Evolutionary conservation across 441 rosid species (phyloP).

Genomic region (Brassica balearica): DNA sequence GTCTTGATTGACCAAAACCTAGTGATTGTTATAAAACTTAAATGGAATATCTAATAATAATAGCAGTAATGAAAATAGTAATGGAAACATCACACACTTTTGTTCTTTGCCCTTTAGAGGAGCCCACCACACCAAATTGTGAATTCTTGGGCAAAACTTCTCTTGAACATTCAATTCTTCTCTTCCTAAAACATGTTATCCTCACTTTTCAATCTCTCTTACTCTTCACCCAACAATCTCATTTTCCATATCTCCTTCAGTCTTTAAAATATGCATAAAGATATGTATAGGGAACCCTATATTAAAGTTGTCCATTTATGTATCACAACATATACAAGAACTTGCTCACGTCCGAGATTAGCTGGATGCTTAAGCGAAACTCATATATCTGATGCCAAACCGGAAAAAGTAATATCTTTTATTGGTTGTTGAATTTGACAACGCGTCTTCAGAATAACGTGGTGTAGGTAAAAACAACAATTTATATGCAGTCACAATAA

Average conservation of each 20-base stretch:
- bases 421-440: constrained; percentile 29
- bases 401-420: not conserved
- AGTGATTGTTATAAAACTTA: constrained; percentile 13
- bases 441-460: constrained; percentile 36
- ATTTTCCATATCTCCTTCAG: constrained; percentile 7
- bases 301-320: not conserved
- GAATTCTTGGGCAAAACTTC: constrained; percentile 41
- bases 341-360: not conserved
- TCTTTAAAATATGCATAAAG: not conserved
- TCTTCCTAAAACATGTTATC: constrained; percentile 42
- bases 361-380: constrained; percentile 7
- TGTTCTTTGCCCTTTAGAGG: constrained; percentile 41
- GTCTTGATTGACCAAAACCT: constrained; percentile 31
- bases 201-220: constrained; percentile 31
- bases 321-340: not conserved
- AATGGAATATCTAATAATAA: not conserved
- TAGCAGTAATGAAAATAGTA: constrained; percentile 33
- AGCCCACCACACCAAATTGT: constrained; percentile 45
- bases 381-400: not conserved
- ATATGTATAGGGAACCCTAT: not conserved
- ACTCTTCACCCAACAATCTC: constrained; percentile 31
- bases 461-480: constrained; percentile 11
- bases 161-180: constrained; percentile 40
- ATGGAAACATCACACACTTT: constrained; percentile 43
- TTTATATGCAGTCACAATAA: not conserved